phyloP scores from a whole-genome alignment of 2,329 filamentous ascomycete genomes.

The Colletotrichum ledebouriae region DNA sequence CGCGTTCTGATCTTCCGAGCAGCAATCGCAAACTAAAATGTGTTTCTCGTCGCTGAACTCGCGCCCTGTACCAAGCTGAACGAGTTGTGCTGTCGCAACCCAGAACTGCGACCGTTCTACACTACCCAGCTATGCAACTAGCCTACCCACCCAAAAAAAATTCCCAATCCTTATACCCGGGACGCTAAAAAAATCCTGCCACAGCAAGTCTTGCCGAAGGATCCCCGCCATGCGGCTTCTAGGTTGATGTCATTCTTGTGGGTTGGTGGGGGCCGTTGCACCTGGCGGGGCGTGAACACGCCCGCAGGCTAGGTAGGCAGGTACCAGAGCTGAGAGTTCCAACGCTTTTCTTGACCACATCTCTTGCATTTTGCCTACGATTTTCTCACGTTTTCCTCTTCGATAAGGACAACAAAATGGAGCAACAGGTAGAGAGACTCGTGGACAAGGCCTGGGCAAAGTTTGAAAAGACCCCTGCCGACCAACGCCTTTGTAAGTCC shows the following conservation, averaged over 20 bases:
- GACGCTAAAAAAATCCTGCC: background rate
- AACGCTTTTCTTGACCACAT: constrained; percentile 9
- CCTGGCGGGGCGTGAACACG: constrained; percentile 19
- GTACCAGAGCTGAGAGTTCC: too few relatives aligned
- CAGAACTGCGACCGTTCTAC: too few relatives aligned
- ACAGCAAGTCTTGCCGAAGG: constrained; percentile 39
- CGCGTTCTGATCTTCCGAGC: too few relatives aligned
- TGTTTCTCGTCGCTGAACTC: too few relatives aligned
- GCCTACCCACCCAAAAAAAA: background rate
- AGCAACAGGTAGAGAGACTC: constrained; percentile 78
- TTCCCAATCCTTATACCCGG: background rate
- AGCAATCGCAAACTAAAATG: too few relatives aligned
- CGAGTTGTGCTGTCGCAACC: too few relatives aligned
- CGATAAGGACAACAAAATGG: constrained; percentile 65
- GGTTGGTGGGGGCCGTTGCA: constrained; percentile 30
- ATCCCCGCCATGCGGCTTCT: too few relatives aligned
- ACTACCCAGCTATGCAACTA: background rate
- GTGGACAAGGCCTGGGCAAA: constrained; percentile 80
- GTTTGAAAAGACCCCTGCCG: constrained; percentile 63
- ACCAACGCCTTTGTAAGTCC: constrained; percentile 64
- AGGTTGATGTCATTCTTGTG: constrained; percentile 24
- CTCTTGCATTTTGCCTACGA: background rate
- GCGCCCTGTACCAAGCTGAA: too few relatives aligned
- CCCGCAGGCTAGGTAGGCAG: background rate
- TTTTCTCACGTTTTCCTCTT: background rate